phyloP scores from a whole-genome alignment of 2,329 filamentous ascomycete species.

The Ophiostoma novo-ulmi region DNA sequence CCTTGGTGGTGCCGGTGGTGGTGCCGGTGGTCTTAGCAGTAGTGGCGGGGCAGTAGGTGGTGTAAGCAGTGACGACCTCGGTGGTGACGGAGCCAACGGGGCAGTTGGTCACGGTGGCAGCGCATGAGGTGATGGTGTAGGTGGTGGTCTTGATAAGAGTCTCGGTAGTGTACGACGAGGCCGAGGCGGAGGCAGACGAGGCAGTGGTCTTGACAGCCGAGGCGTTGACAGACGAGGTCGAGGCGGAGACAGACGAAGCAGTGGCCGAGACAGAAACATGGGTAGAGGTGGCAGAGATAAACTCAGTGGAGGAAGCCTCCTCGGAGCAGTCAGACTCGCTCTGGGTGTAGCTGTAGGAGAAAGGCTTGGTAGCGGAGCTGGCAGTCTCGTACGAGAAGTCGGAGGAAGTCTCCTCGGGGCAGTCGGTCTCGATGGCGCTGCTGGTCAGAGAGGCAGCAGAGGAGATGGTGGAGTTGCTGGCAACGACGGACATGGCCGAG shows the following conservation, averaged over 20 bases:
- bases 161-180: slow-evolving; percentile 13
- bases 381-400: slow-evolving; percentile 6
- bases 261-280: neutral
- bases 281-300: slow-evolving; percentile 1
- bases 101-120: slow-evolving; percentile 17
- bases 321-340: slow-evolving; percentile 8
- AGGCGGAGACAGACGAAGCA: neutral
- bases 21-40: neutral
- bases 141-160: slow-evolving; percentile 8
- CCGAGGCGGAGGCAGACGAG: neutral
- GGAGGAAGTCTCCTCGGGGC: slow-evolving; percentile 12
- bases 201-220: slow-evolving; percentile 26
- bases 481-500: slow-evolving; percentile 14
- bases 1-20: neutral
- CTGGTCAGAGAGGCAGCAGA: slow-evolving; percentile 20
- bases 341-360: slow-evolving; percentile 6
- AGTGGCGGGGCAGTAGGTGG: slow-evolving; percentile 16
- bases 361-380: slow-evolving; percentile 1
- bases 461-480: slow-evolving; percentile 18
- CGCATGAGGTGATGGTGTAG: slow-evolving; percentile 19
- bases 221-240: slow-evolving; percentile 21
- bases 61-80: slow-evolving; percentile 13
- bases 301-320: neutral
- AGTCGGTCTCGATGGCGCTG: slow-evolving; percentile 23
- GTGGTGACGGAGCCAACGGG: slow-evolving; percentile 14